Conservation (phyloP, 2,329 filamentous ascomycete species). For the Leptographium galeiforme region DNA sequence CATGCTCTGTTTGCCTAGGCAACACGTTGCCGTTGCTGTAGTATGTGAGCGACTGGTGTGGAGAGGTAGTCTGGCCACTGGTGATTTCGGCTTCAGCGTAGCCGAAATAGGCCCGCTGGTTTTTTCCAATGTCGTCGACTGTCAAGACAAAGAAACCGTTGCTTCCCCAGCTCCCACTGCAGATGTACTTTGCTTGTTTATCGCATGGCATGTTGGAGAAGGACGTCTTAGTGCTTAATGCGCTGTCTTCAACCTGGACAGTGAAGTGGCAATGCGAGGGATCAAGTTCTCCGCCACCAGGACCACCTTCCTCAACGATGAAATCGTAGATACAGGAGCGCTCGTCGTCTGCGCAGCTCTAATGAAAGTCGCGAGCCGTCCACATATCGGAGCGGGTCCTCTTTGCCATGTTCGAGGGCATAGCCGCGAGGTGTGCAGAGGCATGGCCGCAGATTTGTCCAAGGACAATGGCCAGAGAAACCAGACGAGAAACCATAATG, state of each 20-base stretch:
- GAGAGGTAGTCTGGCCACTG: neutral
- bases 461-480: slow-evolving; percentile 1
- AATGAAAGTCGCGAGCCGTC: slow-evolving; percentile 9
- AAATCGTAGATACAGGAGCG: slow-evolving; percentile 11
- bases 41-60: slow-evolving; percentile 3
- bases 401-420: neutral
- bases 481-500: slow-evolving; percentile 6
- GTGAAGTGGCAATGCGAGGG: slow-evolving; percentile 6
- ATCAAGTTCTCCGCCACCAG: neutral
- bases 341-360: slow-evolving; percentile 8
- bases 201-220: slow-evolving; percentile 9
- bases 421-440: neutral
- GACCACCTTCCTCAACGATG: slow-evolving; percentile 5
- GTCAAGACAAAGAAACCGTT: slow-evolving; percentile 13
- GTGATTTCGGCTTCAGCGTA: slow-evolving; percentile 10
- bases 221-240: neutral
- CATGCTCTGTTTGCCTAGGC: neutral
- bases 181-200: slow-evolving; percentile 5
- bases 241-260: neutral
- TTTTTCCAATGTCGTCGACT: slow-evolving; percentile 8
- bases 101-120: slow-evolving; percentile 12
- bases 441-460: neutral
- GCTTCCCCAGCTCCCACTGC: slow-evolving; percentile 12
- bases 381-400: neutral
- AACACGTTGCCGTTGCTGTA: neutral